These are phyloP conservation scores for Betula pendula DNA, from an alignment of 306 rosid genomes.

Conservation along the genomic window DNA sequence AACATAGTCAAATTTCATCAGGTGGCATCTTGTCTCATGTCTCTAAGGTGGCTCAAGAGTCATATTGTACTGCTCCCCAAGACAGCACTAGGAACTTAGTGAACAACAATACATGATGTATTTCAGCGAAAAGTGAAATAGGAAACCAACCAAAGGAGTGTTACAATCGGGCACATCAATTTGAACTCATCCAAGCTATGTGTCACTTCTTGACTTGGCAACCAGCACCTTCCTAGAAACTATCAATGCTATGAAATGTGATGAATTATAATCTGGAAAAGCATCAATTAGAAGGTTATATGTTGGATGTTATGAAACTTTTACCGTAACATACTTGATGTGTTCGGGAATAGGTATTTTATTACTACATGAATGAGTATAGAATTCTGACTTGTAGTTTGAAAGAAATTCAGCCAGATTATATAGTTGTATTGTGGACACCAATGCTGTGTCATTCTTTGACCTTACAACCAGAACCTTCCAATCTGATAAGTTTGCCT, in stretches of 20 bases:
- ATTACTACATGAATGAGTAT: too few species aligned
- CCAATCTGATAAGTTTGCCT: not conserved
- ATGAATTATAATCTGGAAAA: not conserved
- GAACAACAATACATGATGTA: not conserved
- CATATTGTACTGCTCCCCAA: not conserved
- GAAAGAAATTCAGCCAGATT: too few species aligned
- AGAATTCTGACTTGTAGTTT: too few species aligned
- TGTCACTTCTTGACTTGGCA: too few species aligned
- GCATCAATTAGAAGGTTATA: not conserved
- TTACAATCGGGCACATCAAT: not conserved
- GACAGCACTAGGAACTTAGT: not conserved
- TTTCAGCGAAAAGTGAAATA: not conserved
- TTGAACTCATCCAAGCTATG: too few species aligned
- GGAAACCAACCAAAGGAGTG: not conserved
- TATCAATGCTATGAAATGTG: too few species aligned
- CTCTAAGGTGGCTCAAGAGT: not conserved
- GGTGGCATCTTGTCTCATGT: conserved; percentile 2
- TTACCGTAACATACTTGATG: too few species aligned
- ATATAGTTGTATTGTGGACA: too few species aligned
- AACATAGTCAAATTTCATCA: not conserved
- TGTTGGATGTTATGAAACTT: not conserved
- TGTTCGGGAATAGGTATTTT: too few species aligned
- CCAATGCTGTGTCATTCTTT: not conserved
- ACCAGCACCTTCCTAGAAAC: too few species aligned
- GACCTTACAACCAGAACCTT: not conserved